Conservation (phyloP, 495 filamentous ascomycete species). For the Neurospora africana region DNA sequence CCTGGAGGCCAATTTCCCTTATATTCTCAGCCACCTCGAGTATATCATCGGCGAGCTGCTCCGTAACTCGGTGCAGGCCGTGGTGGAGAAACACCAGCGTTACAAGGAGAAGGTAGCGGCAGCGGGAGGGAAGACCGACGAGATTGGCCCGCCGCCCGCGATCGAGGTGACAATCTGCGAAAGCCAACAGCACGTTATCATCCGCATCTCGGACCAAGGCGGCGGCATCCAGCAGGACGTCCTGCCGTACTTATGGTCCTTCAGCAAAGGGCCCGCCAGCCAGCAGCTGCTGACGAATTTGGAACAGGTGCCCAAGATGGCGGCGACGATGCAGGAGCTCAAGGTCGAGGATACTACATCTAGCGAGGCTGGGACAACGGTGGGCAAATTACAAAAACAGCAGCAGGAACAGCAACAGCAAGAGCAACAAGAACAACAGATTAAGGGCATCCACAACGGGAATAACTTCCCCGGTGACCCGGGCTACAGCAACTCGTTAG, state of each 20-base stretch:
- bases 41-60: slow-evolving; percentile 95
- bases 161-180: slow-evolving; percentile 94
- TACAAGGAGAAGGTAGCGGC: slow-evolving; percentile 4
- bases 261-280: slow-evolving; percentile 77
- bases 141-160: slow-evolving; percentile 49
- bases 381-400: neutral
- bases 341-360: slow-evolving; percentile 15
- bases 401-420: neutral
- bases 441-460: neutral
- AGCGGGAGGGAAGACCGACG: slow-evolving; percentile 8
- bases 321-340: slow-evolving; percentile 89
- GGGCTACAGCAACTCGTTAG: slow-evolving; percentile 53
- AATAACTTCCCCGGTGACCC: slow-evolving; percentile 5
- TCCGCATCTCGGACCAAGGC: slow-evolving; percentile 90
- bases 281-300: slow-evolving; percentile 69
- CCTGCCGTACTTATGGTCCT: slow-evolving; percentile 90
- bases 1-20: slow-evolving; percentile 83
- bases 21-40: slow-evolving; percentile 90
- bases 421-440: neutral
- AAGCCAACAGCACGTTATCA: slow-evolving; percentile 88
- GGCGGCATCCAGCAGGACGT: slow-evolving; percentile 80
- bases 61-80: slow-evolving; percentile 87
- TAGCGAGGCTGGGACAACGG: neutral
- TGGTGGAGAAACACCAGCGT: slow-evolving; percentile 54
- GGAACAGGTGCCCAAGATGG: slow-evolving; percentile 78